Conservation (phyloP, 208 protist genomes). For the Angomonas deanei region DNA sequence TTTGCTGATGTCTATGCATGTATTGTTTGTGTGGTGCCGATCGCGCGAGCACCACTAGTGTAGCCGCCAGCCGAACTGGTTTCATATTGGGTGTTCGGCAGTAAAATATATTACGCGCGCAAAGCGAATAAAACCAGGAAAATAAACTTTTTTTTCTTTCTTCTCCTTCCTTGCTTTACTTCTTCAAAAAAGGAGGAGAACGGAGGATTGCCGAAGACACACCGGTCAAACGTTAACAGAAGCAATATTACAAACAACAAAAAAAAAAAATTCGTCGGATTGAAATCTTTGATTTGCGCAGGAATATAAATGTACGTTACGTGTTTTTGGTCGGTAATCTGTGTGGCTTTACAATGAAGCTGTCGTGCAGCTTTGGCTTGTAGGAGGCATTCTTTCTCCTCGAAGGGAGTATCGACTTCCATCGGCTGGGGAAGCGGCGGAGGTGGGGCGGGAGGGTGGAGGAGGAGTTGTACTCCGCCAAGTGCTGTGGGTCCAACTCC, state of each 20-base stretch:
- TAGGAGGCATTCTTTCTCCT: constrained; percentile 5
- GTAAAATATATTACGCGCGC: too few species aligned
- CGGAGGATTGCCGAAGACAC: not conserved
- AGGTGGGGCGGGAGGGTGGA: constrained; percentile 62
- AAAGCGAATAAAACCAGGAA: too few species aligned
- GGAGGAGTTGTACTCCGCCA: constrained; percentile 21
- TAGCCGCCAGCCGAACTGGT: constrained; percentile 34
- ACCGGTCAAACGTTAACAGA: not conserved
- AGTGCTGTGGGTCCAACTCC: constrained; percentile 40
- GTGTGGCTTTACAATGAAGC: constrained; percentile 55
- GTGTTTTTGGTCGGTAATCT: constrained; percentile 8
- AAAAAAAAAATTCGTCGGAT: not conserved
- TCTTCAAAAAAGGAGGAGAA: not conserved
- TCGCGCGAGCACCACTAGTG: constrained; percentile 27
- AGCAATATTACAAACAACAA: constrained; percentile 6
- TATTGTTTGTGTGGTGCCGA: not conserved
- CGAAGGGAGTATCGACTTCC: constrained; percentile 29
- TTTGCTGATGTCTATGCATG: not conserved
- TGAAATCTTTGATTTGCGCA: not conserved
- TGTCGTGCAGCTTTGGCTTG: constrained; percentile 39
- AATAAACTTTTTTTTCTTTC: not conserved
- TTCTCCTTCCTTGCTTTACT: too few species aligned
- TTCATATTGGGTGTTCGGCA: constrained; percentile 9
- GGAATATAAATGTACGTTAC: not conserved
- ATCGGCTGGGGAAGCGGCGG: constrained; percentile 51